Conservation (phyloP, 257 asterid species). For the Gentiana macrophylla region DNA sequence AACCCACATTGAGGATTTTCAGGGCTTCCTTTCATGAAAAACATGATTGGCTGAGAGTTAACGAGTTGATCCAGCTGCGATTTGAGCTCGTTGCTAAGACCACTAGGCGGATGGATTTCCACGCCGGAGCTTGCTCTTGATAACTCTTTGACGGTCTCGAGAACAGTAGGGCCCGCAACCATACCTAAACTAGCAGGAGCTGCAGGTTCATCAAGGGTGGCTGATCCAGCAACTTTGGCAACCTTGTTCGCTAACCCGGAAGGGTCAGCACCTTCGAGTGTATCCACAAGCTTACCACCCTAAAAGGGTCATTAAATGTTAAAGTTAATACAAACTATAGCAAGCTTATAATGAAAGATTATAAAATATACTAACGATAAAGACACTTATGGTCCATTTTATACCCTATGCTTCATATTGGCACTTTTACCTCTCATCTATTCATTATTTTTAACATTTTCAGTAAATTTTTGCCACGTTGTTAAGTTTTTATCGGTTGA, state of each 20-base stretch:
- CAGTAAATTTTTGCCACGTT: no score
- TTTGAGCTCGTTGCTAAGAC: constrained; percentile 25
- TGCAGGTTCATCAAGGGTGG: constrained; percentile 67
- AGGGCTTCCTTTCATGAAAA: constrained; percentile 94
- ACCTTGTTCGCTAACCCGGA: constrained; percentile 94
- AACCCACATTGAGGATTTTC: constrained; percentile 86
- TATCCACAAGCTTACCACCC: constrained; percentile 77
- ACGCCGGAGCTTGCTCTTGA: constrained; percentile 42
- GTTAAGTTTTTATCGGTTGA: no score
- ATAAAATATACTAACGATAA: no score
- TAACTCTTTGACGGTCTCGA: constrained; percentile 70
- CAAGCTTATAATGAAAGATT: no score
- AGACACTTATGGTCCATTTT: no score
- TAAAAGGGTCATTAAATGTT: constrained; percentile 20
- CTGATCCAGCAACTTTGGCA: constrained; percentile 81
- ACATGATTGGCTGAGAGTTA: constrained; percentile 61
- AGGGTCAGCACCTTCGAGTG: constrained; percentile 95
- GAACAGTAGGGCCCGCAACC: constrained; percentile 88
- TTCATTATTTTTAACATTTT: no score
- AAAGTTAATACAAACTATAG: not conserved
- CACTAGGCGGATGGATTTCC: constrained; percentile 18
- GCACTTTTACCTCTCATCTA: no score
- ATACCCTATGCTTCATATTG: no score
- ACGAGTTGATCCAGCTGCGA: constrained; percentile 57
- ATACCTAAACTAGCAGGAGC: constrained; percentile 98